Conservation (phyloP, 2,329 filamentous ascomycete species). For the Aspergillus glaucus region DNA sequence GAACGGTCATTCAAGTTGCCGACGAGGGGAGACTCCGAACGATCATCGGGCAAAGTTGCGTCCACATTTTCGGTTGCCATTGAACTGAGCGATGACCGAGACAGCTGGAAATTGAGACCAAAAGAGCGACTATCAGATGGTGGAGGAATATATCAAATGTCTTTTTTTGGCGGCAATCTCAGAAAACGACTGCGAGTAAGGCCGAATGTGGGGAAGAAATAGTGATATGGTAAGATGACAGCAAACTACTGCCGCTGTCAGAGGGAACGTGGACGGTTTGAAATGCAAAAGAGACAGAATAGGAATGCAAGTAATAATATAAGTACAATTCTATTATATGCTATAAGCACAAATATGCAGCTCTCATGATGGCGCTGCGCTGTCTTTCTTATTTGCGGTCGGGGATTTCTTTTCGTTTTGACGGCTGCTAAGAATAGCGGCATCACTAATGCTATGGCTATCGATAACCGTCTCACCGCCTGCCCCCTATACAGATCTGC, state of each 20-base stretch:
- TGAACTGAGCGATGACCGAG: constrained; percentile 7
- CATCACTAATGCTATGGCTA: background rate
- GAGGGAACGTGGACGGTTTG: background rate
- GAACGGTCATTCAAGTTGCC: constrained; percentile 7
- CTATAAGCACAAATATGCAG: background rate
- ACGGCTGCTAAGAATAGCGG: background rate
- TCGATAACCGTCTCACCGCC: background rate
- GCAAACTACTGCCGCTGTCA: background rate
- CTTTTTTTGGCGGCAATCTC: background rate
- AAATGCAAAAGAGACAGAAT: background rate
- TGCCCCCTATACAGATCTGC: background rate
- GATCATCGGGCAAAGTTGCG: constrained; percentile 12
- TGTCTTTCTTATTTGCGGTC: background rate
- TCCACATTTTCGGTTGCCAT: constrained; percentile 18
- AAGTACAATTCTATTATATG: background rate
- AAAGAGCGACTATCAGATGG: background rate
- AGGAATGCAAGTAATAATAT: background rate
- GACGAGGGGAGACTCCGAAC: constrained; percentile 6
- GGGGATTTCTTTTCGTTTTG: background rate
- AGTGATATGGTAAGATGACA: constrained; percentile 1
- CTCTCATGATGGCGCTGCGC: no score
- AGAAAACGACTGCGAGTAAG: constrained; percentile 12
- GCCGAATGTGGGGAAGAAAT: constrained; percentile 15
- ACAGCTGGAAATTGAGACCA: background rate
- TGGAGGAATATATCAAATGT: background rate